These are phyloP conservation scores for Collybiopsis confluens DNA, from an alignment of 768 basidiomycete species.

Conservation along the genomic window DNA sequence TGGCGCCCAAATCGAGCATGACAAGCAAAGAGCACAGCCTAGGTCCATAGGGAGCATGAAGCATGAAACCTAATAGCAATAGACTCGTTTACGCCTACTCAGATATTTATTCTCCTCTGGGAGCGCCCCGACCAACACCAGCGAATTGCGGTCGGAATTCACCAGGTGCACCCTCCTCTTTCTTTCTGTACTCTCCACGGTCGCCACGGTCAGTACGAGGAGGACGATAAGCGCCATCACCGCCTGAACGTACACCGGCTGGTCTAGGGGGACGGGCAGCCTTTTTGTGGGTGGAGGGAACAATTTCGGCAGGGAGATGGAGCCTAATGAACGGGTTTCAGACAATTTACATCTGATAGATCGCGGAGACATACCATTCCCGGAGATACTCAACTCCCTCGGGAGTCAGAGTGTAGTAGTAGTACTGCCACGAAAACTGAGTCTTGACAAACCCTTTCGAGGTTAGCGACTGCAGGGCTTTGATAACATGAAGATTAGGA, in stretches of 20 bases:
- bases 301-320: constrained; percentile 92
- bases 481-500: constrained; percentile 67
- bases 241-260: constrained; percentile 67
- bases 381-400: constrained; percentile 98
- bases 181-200: constrained; percentile 90
- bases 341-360: too few species aligned
- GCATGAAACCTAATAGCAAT: neutral
- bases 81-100: neutral
- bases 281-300: constrained; percentile 97
- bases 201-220: constrained; percentile 86
- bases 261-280: constrained; percentile 84
- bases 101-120: constrained; percentile 60
- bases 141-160: constrained; percentile 88
- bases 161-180: constrained; percentile 83
- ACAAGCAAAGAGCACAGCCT: neutral
- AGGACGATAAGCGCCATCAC: constrained; percentile 80
- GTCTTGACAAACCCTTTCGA: constrained; percentile 92
- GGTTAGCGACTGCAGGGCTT: constrained; percentile 65
- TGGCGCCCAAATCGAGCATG: too few species aligned
- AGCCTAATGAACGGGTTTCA: constrained; percentile 64
- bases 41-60: neutral
- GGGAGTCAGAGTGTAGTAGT: constrained; percentile 95
- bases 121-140: constrained; percentile 82
- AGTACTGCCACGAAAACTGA: constrained; percentile 99
- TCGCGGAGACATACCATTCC: constrained; percentile 54